Conservation (phyloP, 345 rosid genomes). For the Punica granatum region DNA sequence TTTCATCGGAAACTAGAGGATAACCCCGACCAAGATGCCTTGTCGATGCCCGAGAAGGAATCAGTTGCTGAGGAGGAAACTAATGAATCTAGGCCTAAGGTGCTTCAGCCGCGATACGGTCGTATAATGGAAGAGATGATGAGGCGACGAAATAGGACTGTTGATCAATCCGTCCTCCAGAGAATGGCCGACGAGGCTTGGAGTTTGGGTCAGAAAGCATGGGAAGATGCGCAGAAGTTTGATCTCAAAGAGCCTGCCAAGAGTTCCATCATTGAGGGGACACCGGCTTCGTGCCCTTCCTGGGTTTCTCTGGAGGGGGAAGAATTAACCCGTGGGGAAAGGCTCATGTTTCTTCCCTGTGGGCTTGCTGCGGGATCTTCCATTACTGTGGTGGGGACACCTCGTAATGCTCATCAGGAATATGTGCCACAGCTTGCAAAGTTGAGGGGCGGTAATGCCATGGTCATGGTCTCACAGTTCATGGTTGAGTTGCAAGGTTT, state of each 20-base stretch:
- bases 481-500: slow-evolving; percentile 93
- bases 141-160: slow-evolving; percentile 63
- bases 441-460: slow-evolving; percentile 36
- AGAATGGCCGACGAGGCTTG: slow-evolving; percentile 94
- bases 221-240: slow-evolving; percentile 70
- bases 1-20: slow-evolving; percentile 65
- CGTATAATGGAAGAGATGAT: slow-evolving; percentile 67
- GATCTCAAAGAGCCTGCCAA: slow-evolving; percentile 32
- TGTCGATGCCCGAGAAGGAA: slow-evolving; percentile 45
- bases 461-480: slow-evolving; percentile 84
- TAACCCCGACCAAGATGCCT: slow-evolving; percentile 39
- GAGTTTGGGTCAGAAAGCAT: slow-evolving; percentile 83
- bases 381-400: slow-evolving; percentile 86
- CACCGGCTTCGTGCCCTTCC: slow-evolving; percentile 64
- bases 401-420: slow-evolving; percentile 77
- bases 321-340: slow-evolving; percentile 52
- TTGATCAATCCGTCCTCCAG: slow-evolving; percentile 52
- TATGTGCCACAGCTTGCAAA: slow-evolving; percentile 68
- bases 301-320: slow-evolving; percentile 72
- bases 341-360: slow-evolving; percentile 85
- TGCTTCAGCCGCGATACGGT: slow-evolving; percentile 56
- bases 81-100: slow-evolving; percentile 25
- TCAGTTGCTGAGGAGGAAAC: slow-evolving; percentile 30
- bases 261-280: slow-evolving; percentile 33
- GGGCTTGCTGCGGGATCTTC: slow-evolving; percentile 96